Conservation (phyloP, 1,284 basidiomycete species). For the Heterobasidion irregulare region DNA sequence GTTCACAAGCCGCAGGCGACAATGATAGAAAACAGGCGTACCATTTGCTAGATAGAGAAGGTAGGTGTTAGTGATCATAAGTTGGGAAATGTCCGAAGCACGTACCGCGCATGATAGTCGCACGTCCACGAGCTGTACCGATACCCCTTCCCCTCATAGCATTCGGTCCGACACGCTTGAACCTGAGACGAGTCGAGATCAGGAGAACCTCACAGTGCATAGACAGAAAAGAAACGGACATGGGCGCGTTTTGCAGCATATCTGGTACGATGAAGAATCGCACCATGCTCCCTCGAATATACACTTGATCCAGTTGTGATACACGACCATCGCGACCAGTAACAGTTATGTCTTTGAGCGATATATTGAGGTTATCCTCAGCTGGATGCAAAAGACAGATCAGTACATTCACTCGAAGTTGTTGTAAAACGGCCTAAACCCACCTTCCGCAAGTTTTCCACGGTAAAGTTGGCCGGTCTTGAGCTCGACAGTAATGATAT, state of each 20-base stretch:
- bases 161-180: constrained; percentile 97
- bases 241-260: constrained; percentile 98
- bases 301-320: constrained; percentile 98
- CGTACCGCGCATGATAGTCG: constrained; percentile 91
- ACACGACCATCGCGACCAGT: constrained; percentile 97
- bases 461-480: constrained; percentile 97
- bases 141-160: constrained; percentile 99
- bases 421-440: constrained; percentile 6
- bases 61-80: constrained; percentile 11
- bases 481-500: constrained; percentile 95
- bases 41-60: constrained; percentile 46
- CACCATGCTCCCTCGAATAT: constrained; percentile 97
- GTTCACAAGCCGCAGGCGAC: not conserved
- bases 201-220: not conserved
- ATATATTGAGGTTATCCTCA: constrained; percentile 98
- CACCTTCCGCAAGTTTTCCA: constrained; percentile 95
- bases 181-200: constrained; percentile 45
- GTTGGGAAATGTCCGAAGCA: constrained; percentile 11
- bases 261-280: constrained; percentile 99
- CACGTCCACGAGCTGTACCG: constrained; percentile 93
- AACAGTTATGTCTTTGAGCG: constrained; percentile 94
- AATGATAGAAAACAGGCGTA: constrained; percentile 20
- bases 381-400: constrained; percentile 42
- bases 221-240: constrained; percentile 49
- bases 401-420: constrained; percentile 10